A percentile compares a stretch with the other conserved stretches of the same genome.
phyloP scores from a whole-genome alignment of 768 basidiomycete genomes.

The Galerina sulciceps region DNA sequence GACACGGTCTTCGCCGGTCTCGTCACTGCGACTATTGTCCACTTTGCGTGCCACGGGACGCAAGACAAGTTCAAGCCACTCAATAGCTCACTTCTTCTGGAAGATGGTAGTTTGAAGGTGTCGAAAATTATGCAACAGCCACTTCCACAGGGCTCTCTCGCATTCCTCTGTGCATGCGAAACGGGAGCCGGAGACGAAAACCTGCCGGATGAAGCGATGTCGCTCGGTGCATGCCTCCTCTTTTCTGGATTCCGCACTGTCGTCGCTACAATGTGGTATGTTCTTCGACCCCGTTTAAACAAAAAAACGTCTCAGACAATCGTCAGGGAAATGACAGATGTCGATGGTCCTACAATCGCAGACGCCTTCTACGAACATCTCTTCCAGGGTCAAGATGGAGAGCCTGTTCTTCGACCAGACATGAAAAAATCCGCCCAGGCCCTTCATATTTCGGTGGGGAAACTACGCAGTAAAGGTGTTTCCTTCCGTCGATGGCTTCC shows the following conservation, averaged over 20 bases:
- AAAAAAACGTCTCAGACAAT: background rate
- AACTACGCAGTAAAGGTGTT: background rate
- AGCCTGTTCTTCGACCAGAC: background rate
- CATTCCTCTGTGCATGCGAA: slow-evolving; percentile 36
- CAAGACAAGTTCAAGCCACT: slow-evolving; percentile 29
- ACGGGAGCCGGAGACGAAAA: slow-evolving; percentile 29
- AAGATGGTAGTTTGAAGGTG: slow-evolving; percentile 16
- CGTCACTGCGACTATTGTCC: slow-evolving; percentile 19
- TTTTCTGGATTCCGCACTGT: slow-evolving; percentile 28
- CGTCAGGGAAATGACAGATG: slow-evolving; percentile 17
- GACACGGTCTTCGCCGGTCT: background rate
- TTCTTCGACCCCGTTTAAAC: background rate
- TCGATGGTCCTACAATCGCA: slow-evolving; percentile 14
- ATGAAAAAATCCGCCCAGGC: slow-evolving; percentile 4
- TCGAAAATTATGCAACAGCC: slow-evolving; percentile 24
- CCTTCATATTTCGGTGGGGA: background rate
- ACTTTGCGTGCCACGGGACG: slow-evolving; percentile 35
- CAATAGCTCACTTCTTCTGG: slow-evolving; percentile 24
- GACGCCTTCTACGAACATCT: slow-evolving; percentile 17
- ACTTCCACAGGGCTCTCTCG: slow-evolving; percentile 22
- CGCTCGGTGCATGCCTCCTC: slow-evolving; percentile 26
- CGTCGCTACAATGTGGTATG: slow-evolving; percentile 27
- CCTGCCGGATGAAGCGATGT: slow-evolving; percentile 27
- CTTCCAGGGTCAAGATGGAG: slow-evolving; percentile 9
- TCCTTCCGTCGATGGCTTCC: slow-evolving; percentile 21